Conservation (phyloP, 1,139 yeast species). For the Blastobotrys proliferans region DNA sequence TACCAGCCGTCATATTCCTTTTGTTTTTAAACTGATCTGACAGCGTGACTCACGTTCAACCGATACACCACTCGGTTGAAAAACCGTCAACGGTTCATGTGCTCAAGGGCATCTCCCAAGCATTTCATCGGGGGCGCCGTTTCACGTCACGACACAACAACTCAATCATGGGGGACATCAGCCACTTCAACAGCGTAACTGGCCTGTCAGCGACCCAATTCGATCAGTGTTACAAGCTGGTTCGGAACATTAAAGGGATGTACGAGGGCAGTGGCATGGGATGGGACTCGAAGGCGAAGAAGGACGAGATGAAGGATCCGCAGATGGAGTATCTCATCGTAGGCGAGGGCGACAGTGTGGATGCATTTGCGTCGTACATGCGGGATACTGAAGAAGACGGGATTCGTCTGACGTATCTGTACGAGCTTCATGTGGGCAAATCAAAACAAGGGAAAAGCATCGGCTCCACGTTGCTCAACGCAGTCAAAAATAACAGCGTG, state of each 20-base stretch:
- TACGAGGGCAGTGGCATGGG: constrained; percentile 37
- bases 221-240: constrained; percentile 27
- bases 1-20: too few relatives aligned
- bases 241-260: constrained; percentile 25
- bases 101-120: too few relatives aligned
- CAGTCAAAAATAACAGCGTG: constrained; percentile 16
- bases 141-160: too few relatives aligned
- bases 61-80: too few relatives aligned
- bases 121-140: too few relatives aligned
- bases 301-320: constrained; percentile 44
- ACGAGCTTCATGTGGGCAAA: constrained; percentile 49
- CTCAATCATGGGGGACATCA: too few relatives aligned
- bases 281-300: constrained; percentile 45
- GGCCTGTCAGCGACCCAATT: constrained; percentile 15
- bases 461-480: constrained; percentile 40
- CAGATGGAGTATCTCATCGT: constrained; percentile 39
- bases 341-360: constrained; percentile 22
- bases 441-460: constrained; percentile 33
- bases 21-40: too few relatives aligned
- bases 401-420: constrained; percentile 44
- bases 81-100: too few relatives aligned
- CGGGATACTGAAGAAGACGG: constrained; percentile 11
- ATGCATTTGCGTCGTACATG: constrained; percentile 45
- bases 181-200: neutral
- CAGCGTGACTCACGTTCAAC: too few relatives aligned